Conservation (phyloP, 2,329 filamentous ascomycete species). For the Purpureocillium takamizusanense region DNA sequence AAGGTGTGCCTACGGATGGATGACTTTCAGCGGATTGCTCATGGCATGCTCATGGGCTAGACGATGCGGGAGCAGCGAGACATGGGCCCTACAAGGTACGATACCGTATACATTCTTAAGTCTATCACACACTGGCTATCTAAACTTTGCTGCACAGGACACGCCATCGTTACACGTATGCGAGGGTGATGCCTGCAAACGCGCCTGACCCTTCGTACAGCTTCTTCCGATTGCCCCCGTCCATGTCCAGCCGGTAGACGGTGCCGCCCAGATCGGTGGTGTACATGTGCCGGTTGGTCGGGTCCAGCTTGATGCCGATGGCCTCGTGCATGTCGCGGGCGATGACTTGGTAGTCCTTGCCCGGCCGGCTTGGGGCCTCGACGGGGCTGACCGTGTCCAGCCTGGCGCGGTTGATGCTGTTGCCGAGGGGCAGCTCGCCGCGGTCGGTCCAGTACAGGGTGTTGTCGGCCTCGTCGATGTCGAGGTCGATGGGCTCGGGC, state of each 20-base stretch:
- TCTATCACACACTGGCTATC: too few species aligned
- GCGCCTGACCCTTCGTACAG: too few species aligned
- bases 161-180: too few species aligned
- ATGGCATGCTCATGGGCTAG: too few species aligned
- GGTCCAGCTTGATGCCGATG: constrained; percentile 34
- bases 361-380: constrained; percentile 1
- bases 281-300: constrained; percentile 23
- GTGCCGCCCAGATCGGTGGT: constrained; percentile 29
- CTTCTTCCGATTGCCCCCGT: constrained; percentile 17
- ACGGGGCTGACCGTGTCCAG: constrained; percentile 3
- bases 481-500: constrained; percentile 49
- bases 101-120: too few species aligned
- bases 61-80: too few species aligned
- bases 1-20: too few species aligned
- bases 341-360: constrained; percentile 17
- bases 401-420: constrained; percentile 35
- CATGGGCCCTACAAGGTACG: too few species aligned
- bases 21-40: too few species aligned
- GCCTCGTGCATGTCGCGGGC: constrained; percentile 32
- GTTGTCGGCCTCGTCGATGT: constrained; percentile 35
- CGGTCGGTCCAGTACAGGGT: constrained; percentile 53
- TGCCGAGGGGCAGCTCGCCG: constrained; percentile 46
- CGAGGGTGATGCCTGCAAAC: too few species aligned
- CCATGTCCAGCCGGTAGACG: constrained; percentile 24
- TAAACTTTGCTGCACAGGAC: too few species aligned